phyloP scores from a whole-genome alignment of 768 basidiomycete species.

The Leccinum subgranulosum region DNA sequence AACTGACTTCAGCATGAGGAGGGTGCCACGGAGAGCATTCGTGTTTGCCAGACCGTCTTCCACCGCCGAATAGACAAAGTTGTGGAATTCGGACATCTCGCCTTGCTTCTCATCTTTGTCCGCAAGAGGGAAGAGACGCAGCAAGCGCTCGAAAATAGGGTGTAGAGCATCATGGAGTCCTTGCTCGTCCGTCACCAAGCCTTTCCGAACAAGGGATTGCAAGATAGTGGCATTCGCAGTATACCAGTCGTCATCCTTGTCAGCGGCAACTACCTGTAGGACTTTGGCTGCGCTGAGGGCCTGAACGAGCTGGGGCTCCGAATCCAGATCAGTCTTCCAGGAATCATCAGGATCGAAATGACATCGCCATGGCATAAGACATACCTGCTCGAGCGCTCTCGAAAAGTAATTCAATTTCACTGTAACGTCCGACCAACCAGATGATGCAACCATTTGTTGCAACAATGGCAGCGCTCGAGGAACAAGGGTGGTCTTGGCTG shows the following conservation, averaged over 20 bases:
- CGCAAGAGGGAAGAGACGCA: constrained; percentile 73
- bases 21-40: constrained; percentile 68
- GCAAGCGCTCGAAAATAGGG: constrained; percentile 77
- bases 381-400: constrained; percentile 75
- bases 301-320: constrained; percentile 59
- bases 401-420: constrained; percentile 91
- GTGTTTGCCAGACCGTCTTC: constrained; percentile 76
- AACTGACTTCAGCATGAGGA: constrained; percentile 85
- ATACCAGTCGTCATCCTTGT: constrained; percentile 85
- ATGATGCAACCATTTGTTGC: constrained; percentile 74
- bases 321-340: constrained; percentile 65
- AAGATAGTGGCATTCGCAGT: constrained; percentile 64
- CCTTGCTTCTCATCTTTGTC: constrained; percentile 71
- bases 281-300: constrained; percentile 85
- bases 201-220: constrained; percentile 84
- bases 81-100: constrained; percentile 75
- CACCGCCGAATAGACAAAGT: constrained; percentile 70
- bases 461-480: constrained; percentile 66
- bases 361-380: not conserved
- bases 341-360: not conserved
- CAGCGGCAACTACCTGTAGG: constrained; percentile 78
- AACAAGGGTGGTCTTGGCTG: constrained; percentile 42
- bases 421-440: constrained; percentile 88
- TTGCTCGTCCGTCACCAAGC: constrained; percentile 76
- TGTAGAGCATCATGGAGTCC: constrained; percentile 77